Conservation (phyloP, 345 rosid species). For the Lepidium aucheri region DNA sequence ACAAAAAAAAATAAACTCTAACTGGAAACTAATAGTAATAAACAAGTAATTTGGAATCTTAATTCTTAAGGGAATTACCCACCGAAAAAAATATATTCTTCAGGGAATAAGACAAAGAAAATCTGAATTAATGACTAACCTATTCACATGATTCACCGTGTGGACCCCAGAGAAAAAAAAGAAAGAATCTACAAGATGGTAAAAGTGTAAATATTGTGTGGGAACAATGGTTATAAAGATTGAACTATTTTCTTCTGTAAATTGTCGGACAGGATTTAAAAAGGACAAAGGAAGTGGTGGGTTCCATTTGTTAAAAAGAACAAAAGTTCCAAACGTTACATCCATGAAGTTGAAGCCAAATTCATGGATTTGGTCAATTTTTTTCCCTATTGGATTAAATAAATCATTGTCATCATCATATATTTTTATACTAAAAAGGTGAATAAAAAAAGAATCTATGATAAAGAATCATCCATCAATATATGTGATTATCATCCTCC, state of each 20-base stretch:
- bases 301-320: not conserved
- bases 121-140: not conserved
- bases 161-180: not conserved
- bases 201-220: slow-evolving; percentile 3
- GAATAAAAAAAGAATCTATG: not conserved
- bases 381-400: not conserved
- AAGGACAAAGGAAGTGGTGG: slow-evolving; percentile 11
- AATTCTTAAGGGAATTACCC: not conserved
- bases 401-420: not conserved
- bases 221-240: not conserved
- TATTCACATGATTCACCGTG: not conserved
- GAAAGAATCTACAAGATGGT: not conserved
- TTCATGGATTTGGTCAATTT: not conserved
- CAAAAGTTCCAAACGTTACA: slow-evolving; percentile 7
- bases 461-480: not conserved
- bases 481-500: not conserved
- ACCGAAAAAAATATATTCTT: too few species aligned
- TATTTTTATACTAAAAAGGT: not conserved
- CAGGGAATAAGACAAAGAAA: not conserved
- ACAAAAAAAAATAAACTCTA: too few species aligned
- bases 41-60: not conserved
- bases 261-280: not conserved
- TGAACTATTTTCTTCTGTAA: not conserved
- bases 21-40: too few species aligned
- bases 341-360: slow-evolving; percentile 5